Evolutionary conservation across 129 eudicot species (phyloP).

Genomic region (Smallanthus sonchifolius): DNA sequence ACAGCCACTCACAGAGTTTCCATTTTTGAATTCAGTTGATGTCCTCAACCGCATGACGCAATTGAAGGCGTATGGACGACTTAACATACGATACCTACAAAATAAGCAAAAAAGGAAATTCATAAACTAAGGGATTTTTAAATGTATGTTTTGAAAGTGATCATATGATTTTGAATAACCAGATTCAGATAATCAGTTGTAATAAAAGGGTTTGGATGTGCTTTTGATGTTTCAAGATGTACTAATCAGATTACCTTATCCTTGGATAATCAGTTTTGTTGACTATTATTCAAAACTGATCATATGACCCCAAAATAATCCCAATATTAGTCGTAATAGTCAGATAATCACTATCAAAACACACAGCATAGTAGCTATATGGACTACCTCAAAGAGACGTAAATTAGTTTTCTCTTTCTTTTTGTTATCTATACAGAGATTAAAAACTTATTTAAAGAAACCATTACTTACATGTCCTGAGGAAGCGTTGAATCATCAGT

Average conservation of each 20-base stretch:
- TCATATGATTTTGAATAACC: not conserved
- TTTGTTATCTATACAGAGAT: not conserved
- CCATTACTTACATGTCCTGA: constrained; percentile 83
- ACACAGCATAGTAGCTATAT: not conserved
- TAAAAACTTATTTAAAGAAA: not conserved
- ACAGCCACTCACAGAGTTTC: constrained; percentile 68
- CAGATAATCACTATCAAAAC: not conserved
- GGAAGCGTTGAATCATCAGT: constrained; percentile 99
- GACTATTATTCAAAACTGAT: not conserved
- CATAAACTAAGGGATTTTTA: not conserved
- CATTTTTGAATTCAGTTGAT: constrained; percentile 76
- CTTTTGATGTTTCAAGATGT: not conserved
- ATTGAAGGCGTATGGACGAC: constrained; percentile 93
- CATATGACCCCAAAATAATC: not conserved
- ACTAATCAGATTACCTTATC: not conserved
- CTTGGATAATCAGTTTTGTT: not conserved
- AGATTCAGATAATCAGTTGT: not conserved
- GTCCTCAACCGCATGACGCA: constrained; percentile 88
- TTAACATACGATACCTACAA: constrained; percentile 94
- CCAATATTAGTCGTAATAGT: not conserved
- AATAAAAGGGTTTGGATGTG: not conserved
- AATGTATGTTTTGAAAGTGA: not conserved
- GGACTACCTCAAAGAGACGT: not conserved
- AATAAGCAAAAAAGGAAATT: not conserved
- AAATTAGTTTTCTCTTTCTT: not conserved